Evolutionary conservation across 179 eudicot species (phyloP).

Genomic region (Patellifolia procumbens): DNA sequence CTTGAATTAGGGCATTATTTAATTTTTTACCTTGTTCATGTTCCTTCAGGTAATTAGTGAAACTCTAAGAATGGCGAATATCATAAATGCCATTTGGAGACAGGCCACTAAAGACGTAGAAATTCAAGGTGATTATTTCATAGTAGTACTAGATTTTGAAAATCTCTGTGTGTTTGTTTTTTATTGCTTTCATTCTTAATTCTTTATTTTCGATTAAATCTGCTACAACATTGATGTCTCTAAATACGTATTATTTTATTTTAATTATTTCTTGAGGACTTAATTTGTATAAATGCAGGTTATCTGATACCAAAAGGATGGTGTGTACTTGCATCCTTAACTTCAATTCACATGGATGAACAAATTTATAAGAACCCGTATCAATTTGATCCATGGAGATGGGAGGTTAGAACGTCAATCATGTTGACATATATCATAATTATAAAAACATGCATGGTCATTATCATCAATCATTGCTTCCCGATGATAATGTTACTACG

Average conservation of each 20-base stretch:
- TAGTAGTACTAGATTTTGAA: too few species aligned
- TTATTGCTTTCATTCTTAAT: too few species aligned
- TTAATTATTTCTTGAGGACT: not conserved
- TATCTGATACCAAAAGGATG: slow-evolving; percentile 89
- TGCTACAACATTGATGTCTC: too few species aligned
- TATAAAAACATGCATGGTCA: slow-evolving; percentile 30
- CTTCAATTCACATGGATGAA: slow-evolving; percentile 92
- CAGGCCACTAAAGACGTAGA: slow-evolving; percentile 76
- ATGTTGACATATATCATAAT: not conserved
- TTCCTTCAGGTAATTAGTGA: slow-evolving; percentile 75
- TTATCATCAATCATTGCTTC: slow-evolving; percentile 29
- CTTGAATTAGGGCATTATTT: too few species aligned
- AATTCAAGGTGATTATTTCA: slow-evolving; percentile 67
- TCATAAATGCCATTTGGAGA: slow-evolving; percentile 94
- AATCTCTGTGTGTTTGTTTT: too few species aligned
- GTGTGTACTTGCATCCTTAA: slow-evolving; percentile 86
- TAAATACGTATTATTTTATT: too few species aligned
- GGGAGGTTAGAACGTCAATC: slow-evolving; percentile 57
- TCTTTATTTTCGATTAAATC: too few species aligned
- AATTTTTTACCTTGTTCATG: not conserved
- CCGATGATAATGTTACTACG: not conserved
- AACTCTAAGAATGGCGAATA: slow-evolving; percentile 93
- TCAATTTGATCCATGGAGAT: slow-evolving; percentile 89
- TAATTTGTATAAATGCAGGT: slow-evolving; percentile 39
- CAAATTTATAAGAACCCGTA: slow-evolving; percentile 75